These are phyloP conservation scores for Phellopilus nigrolimitatus DNA, from an alignment of 1,284 basidiomycete species.

Conservation along the genomic window DNA sequence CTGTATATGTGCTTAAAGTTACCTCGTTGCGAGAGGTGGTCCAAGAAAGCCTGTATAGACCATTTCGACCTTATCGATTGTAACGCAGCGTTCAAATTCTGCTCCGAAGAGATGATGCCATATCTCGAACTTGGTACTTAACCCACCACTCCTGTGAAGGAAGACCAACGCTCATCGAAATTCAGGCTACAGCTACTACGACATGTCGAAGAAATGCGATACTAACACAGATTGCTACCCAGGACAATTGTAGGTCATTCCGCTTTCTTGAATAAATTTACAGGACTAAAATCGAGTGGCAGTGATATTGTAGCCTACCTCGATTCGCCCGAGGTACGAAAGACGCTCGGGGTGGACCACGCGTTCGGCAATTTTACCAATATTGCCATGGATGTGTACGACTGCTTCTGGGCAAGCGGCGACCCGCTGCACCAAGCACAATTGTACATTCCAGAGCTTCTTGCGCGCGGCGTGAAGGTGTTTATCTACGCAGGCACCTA, in stretches of 20 bases:
- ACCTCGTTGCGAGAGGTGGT: conserved; percentile 46
- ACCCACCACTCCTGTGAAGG: conserved; percentile 38
- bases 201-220: conserved; percentile 56
- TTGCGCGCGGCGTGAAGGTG: conserved; percentile 69
- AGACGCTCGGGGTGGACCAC: conserved; percentile 56
- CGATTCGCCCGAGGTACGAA: conserved; percentile 47
- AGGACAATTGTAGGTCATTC: conserved; percentile 35
- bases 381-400: conserved; percentile 40
- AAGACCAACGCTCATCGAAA: too few species aligned
- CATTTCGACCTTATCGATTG: conserved; percentile 26
- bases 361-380: conserved; percentile 44
- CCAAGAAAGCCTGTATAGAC: conserved; percentile 29
- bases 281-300: not conserved
- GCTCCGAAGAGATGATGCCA: conserved; percentile 22
- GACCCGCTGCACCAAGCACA: conserved; percentile 42
- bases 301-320: conserved; percentile 54
- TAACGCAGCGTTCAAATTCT: conserved; percentile 25
- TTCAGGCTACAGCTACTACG: conserved; percentile 50
- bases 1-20: conserved; percentile 28
- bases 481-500: conserved; percentile 72
- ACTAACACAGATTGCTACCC: conserved; percentile 44
- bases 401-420: conserved; percentile 35
- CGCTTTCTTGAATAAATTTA: conserved; percentile 1
- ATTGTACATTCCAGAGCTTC: conserved; percentile 61
- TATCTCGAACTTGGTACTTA: conserved; percentile 27